Evolutionary conservation across 2,329 filamentous ascomycete species (phyloP).

Genomic region (Talaromyces sp.): DNA sequence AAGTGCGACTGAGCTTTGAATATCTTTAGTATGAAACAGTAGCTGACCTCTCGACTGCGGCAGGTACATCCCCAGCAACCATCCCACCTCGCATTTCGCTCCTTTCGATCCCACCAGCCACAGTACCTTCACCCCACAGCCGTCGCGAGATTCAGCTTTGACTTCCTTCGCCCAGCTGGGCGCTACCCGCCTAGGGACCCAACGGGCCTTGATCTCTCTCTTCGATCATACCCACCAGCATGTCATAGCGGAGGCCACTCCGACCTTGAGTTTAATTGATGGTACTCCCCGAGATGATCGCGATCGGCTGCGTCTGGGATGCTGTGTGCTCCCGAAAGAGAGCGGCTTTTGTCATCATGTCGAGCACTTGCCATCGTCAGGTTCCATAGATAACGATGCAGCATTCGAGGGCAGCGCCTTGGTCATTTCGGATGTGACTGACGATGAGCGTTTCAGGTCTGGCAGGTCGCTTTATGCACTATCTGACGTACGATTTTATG

Average conservation of each 20-base stretch:
- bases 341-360: constrained; percentile 30
- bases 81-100: constrained; percentile 26
- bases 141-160: constrained; percentile 39
- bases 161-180: constrained; percentile 56
- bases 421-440: constrained; percentile 36
- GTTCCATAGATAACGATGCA: background rate
- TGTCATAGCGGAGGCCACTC: constrained; percentile 56
- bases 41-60: background rate
- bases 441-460: constrained; percentile 33
- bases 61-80: constrained; percentile 13
- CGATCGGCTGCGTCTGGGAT: constrained; percentile 33
- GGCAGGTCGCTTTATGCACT: background rate
- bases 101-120: constrained; percentile 18
- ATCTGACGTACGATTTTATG: constrained; percentile 50
- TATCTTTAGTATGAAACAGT: background rate
- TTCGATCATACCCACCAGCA: constrained; percentile 54
- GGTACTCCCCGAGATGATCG: constrained; percentile 5
- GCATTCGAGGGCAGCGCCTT: constrained; percentile 2
- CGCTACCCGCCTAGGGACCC: constrained; percentile 45
- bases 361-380: background rate
- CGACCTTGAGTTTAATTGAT: constrained; percentile 38
- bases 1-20: background rate
- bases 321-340: constrained; percentile 29
- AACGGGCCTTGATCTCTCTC: constrained; percentile 54
- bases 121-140: constrained; percentile 23